A percentile compares a stretch with the other conserved stretches of the same genome.
Conservation (phyloP, 1,139 yeast species). For the Debaryomyces sp. region DNA sequence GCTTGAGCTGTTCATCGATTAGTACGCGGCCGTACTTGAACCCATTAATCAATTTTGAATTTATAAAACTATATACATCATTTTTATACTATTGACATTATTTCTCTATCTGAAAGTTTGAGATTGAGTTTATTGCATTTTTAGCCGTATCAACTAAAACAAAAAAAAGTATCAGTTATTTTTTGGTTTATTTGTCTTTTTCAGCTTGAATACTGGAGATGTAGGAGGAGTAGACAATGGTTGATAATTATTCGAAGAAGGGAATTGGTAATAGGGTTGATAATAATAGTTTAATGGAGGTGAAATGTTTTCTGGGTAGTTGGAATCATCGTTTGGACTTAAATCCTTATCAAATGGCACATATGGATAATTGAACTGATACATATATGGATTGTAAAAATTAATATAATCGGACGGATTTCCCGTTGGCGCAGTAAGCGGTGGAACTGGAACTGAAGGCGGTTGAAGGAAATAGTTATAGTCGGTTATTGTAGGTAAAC, state of each 20-base stretch:
- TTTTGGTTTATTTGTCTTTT: slow-evolving; percentile 2
- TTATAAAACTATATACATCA: neutral
- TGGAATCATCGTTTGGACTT: neutral
- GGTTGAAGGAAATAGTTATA: slow-evolving; percentile 8
- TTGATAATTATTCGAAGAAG: slow-evolving; percentile 5
- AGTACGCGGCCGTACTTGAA: neutral
- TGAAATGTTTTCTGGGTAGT: slow-evolving; percentile 1
- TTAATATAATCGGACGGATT: slow-evolving; percentile 10
- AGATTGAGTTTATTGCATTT: neutral
- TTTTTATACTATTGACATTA: slow-evolving; percentile 2
- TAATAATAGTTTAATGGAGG: slow-evolving; percentile 10
- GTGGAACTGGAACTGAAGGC: slow-evolving; percentile 11
- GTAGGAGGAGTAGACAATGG: slow-evolving; percentile 28
- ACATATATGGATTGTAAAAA: slow-evolving; percentile 13
- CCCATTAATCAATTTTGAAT: neutral
- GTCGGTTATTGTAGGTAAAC: slow-evolving; percentile 12
- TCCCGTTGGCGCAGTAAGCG: slow-evolving; percentile 10
- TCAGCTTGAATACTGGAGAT: slow-evolving; percentile 4
- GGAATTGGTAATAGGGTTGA: slow-evolving; percentile 11
- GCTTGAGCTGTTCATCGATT: neutral
- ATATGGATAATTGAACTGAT: slow-evolving; percentile 4
- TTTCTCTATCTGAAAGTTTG: neutral
- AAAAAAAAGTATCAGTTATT: neutral
- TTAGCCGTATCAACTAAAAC: neutral
- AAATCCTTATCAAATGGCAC: slow-evolving; percentile 4